phyloP scores from a whole-genome alignment of 768 basidiomycete genomes.

The Candolleomyces eurysporus region DNA sequence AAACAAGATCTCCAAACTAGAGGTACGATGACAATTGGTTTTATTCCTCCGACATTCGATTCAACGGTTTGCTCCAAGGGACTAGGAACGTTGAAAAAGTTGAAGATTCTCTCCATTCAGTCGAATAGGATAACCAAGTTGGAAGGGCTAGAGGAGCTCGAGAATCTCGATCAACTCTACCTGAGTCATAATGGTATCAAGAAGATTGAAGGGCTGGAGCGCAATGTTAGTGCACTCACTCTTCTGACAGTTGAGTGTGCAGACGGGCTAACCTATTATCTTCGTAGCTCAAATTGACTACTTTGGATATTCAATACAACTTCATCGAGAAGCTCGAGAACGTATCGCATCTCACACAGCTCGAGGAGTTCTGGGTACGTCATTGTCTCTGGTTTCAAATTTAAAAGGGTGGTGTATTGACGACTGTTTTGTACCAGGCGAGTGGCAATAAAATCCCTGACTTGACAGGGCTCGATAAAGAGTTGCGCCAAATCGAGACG shows the following conservation, averaged over 20 bases:
- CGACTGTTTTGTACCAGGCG: conserved; percentile 45
- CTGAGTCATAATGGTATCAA: conserved; percentile 91
- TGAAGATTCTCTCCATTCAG: conserved; percentile 87
- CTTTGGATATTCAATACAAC: conserved; percentile 87
- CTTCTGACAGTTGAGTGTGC: background rate
- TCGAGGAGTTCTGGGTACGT: conserved; percentile 95
- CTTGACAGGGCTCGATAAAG: conserved; percentile 61
- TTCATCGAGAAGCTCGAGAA: conserved; percentile 79
- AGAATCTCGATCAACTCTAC: conserved; percentile 84
- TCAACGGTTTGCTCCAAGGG: conserved; percentile 43
- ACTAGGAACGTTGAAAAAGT: conserved; percentile 61
- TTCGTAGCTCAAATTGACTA: conserved; percentile 62
- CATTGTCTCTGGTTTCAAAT: background rate
- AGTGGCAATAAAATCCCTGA: conserved; percentile 84
- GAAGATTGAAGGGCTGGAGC: conserved; percentile 78
- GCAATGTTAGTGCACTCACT: conserved; percentile 55
- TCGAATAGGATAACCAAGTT: conserved; percentile 91
- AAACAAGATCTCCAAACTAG: conserved; percentile 90
- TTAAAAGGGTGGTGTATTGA: too few relatives aligned
- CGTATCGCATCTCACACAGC: conserved; percentile 64
- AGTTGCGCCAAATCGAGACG: conserved; percentile 57
- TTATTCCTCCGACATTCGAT: background rate
- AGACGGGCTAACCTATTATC: background rate
- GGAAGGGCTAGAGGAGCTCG: conserved; percentile 73
- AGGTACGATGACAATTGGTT: conserved; percentile 45